These are phyloP conservation scores for Cymbopogon citratus DNA, from an alignment of 176 grass and related monocot species.

Conservation along the genomic window DNA sequence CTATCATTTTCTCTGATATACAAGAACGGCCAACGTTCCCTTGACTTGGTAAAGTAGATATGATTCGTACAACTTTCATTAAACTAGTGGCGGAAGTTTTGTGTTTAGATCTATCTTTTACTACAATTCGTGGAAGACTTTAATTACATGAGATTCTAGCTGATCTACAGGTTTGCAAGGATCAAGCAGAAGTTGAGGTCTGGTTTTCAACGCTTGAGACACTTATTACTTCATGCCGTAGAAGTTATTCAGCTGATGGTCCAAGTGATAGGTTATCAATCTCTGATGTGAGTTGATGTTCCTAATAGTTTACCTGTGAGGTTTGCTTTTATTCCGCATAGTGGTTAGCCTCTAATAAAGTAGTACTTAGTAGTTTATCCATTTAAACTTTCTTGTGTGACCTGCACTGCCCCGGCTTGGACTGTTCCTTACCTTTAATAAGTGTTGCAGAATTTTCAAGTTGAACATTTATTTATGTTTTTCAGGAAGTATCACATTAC, in stretches of 20 bases:
- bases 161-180: constrained; percentile 81
- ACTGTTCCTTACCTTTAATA: background rate
- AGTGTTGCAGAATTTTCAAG: background rate
- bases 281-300: constrained; percentile 65
- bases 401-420: background rate
- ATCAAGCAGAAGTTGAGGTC: constrained; percentile 83
- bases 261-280: constrained; percentile 49
- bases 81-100: constrained; percentile 1
- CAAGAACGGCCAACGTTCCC: constrained; percentile 81
- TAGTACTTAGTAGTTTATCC: background rate
- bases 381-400: background rate
- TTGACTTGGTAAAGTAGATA: constrained; percentile 76
- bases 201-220: constrained; percentile 72
- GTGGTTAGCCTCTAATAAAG: background rate
- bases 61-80: constrained; percentile 4
- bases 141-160: constrained; percentile 13
- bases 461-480: background rate
- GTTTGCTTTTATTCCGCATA: background rate
- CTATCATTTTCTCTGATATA: constrained; percentile 93
- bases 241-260: constrained; percentile 38
- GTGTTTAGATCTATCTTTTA: constrained; percentile 10
- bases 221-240: constrained; percentile 49
- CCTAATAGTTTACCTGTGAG: constrained; percentile 11
- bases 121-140: background rate
- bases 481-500: constrained; percentile 60